phyloP scores from a whole-genome alignment of 306 rosid species.

The Castanea mollissima region DNA sequence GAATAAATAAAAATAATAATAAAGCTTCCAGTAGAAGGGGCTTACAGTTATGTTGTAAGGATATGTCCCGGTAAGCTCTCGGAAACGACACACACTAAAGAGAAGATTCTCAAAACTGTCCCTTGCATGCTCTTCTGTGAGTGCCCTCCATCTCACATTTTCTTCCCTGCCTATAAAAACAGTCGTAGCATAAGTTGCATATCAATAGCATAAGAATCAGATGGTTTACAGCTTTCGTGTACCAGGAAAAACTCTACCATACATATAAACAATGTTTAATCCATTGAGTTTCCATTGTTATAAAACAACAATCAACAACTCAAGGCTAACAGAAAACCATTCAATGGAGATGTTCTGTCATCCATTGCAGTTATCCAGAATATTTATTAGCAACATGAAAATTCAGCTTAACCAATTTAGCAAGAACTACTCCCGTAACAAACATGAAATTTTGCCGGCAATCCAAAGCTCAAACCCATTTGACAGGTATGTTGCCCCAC shows the following conservation, averaged over 20 bases:
- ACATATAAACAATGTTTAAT: neutral
- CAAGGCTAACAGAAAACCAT: constrained; percentile 1
- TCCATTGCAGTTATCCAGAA: neutral
- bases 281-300: neutral
- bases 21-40: constrained; percentile 8
- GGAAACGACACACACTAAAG: constrained; percentile 84
- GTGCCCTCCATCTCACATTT: constrained; percentile 67
- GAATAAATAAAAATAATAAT: neutral
- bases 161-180: constrained; percentile 54
- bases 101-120: constrained; percentile 97
- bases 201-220: neutral
- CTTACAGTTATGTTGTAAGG: constrained; percentile 86
- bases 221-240: neutral
- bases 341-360: neutral
- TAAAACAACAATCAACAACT: neutral
- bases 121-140: constrained; percentile 95
- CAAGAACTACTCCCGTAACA: neutral
- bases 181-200: constrained; percentile 1
- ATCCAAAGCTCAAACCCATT: neutral
- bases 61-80: constrained; percentile 85
- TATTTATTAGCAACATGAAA: neutral
- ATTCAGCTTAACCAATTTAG: neutral
- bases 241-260: constrained; percentile 11
- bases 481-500: neutral
- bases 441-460: neutral